Conservation (phyloP, 345 rosid species). For the Eucalyptus curtisii region DNA sequence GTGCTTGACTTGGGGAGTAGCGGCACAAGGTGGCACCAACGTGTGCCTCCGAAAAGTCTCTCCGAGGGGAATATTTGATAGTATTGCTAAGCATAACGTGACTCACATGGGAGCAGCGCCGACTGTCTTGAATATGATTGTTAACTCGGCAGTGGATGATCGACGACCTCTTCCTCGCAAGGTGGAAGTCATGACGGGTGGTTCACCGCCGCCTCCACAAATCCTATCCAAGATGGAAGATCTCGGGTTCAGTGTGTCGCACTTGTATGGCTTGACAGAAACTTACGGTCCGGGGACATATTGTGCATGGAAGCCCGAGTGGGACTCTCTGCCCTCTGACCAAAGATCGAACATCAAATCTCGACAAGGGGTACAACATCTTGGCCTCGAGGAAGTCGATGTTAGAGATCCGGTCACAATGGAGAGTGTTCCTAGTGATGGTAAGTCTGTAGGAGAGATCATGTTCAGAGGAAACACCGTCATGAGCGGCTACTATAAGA, state of each 20-base stretch:
- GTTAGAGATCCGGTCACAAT: constrained; percentile 43
- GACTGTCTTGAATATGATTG: constrained; percentile 66
- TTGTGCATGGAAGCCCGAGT: constrained; percentile 59
- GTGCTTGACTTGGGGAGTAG: constrained; percentile 83
- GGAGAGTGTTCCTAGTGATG: constrained; percentile 51
- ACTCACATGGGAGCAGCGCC: constrained; percentile 92
- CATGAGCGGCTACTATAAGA: constrained; percentile 68
- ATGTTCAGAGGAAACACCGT: constrained; percentile 74
- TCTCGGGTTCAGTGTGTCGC: constrained; percentile 52
- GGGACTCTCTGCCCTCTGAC: constrained; percentile 37
- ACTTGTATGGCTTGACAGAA: constrained; percentile 73
- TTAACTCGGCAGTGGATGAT: constrained; percentile 30
- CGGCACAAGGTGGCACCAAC: constrained; percentile 69
- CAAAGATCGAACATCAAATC: constrained; percentile 39
- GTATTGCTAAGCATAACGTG: constrained; percentile 38
- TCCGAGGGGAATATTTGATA: constrained; percentile 41
- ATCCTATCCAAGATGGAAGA: constrained; percentile 53
- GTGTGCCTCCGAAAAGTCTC: constrained; percentile 15
- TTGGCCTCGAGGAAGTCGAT: constrained; percentile 59
- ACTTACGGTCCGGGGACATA: constrained; percentile 65
- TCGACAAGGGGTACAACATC: constrained; percentile 65
- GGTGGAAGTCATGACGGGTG: constrained; percentile 54
- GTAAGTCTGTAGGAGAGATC: constrained; percentile 60
- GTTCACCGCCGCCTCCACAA: constrained; percentile 54
- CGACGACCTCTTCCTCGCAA: constrained; percentile 27